Conservation (phyloP, 495 filamentous ascomycete species). For the Penicillium simplicissimum region DNA sequence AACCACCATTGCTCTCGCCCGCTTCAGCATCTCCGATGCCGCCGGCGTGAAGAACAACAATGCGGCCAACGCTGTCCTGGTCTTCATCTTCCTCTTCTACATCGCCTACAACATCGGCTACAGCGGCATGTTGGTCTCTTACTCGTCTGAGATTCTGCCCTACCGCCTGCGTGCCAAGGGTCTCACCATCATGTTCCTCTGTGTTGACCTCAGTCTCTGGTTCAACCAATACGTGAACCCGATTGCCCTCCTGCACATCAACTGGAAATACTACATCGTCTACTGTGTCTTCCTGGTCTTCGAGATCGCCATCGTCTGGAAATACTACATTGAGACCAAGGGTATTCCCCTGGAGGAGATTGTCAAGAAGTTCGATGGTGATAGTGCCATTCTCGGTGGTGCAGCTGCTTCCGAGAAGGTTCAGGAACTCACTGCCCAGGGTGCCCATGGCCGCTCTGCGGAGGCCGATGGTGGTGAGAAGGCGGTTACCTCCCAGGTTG, state of each 20-base stretch:
- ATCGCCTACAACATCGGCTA: constrained; percentile 60
- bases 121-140: constrained; percentile 62
- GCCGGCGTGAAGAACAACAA: neutral
- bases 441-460: neutral
- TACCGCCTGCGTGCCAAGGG: constrained; percentile 70
- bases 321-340: constrained; percentile 68
- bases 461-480: constrained; percentile 11
- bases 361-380: constrained; percentile 61
- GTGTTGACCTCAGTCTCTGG: constrained; percentile 51
- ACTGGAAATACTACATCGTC: constrained; percentile 64
- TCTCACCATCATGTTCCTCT: constrained; percentile 65
- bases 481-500: constrained; percentile 14
- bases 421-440: constrained; percentile 7
- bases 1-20: constrained; percentile 35
- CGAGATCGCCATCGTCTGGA: constrained; percentile 60
- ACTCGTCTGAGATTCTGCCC: constrained; percentile 64
- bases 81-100: constrained; percentile 61
- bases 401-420: constrained; percentile 19
- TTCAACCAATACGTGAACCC: constrained; percentile 60
- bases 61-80: constrained; percentile 53
- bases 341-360: constrained; percentile 67
- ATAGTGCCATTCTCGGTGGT: constrained; percentile 45
- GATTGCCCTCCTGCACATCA: constrained; percentile 44
- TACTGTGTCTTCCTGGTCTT: constrained; percentile 61
- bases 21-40: constrained; percentile 1